phyloP scores from a whole-genome alignment of 2,329 filamentous ascomycete genomes.

The Colletotrichum sp. region DNA sequence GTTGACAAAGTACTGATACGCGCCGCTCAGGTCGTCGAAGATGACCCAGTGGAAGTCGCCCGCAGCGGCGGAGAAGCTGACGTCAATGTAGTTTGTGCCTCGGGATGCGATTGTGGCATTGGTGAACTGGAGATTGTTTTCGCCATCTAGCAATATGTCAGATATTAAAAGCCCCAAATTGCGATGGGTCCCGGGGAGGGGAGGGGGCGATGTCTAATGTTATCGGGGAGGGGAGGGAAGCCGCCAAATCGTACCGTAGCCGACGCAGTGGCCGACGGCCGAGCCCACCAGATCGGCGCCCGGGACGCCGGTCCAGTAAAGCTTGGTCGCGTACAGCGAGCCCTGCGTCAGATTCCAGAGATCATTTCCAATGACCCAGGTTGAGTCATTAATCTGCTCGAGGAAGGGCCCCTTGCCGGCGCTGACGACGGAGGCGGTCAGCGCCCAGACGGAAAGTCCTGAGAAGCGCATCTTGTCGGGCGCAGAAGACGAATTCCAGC shows the following conservation, averaged over 20 bases:
- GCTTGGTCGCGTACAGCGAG: slow-evolving; percentile 10
- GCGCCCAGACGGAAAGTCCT: neutral
- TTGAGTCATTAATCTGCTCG: slow-evolving; percentile 1
- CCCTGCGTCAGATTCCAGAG: slow-evolving; percentile 23
- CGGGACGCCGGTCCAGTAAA: slow-evolving; percentile 18
- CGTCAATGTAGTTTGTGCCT: slow-evolving; percentile 16
- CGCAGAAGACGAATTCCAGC: neutral
- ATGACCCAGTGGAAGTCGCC: slow-evolving; percentile 22
- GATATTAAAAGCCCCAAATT: neutral
- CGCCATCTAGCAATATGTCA: slow-evolving; percentile 11
- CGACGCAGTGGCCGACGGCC: slow-evolving; percentile 14
- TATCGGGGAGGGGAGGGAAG: neutral
- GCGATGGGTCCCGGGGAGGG: neutral
- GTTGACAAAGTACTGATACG: slow-evolving; percentile 23
- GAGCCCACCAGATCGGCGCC: slow-evolving; percentile 20
- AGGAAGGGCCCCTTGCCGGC: slow-evolving; percentile 18
- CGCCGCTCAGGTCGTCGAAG: slow-evolving; percentile 18
- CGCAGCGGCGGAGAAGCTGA: slow-evolving; percentile 14
- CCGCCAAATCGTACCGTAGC: neutral
- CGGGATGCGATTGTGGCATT: slow-evolving; percentile 12
- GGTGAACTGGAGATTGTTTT: slow-evolving; percentile 13
- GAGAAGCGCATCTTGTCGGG: neutral
- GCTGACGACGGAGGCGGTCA: neutral
- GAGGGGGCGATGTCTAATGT: neutral
- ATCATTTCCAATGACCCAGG: slow-evolving; percentile 22